These are phyloP conservation scores for Metrosideros polymorpha DNA, from an alignment of 441 rosid genomes.

Conservation along the genomic window DNA sequence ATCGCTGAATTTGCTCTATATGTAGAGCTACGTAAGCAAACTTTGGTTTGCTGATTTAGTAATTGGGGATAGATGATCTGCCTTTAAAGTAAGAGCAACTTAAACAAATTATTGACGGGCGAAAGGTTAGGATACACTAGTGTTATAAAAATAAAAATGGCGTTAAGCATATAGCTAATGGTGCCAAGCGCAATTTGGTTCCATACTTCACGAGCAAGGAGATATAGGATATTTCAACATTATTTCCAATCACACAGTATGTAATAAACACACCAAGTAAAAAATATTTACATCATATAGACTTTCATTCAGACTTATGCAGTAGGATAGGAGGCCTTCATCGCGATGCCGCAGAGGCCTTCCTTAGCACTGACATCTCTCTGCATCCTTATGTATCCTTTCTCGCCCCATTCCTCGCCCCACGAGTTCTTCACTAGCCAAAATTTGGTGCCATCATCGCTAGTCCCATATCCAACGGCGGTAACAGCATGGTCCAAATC, in stretches of 20 bases:
- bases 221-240: too few species aligned
- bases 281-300: too few species aligned
- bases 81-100: too few species aligned
- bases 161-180: too few species aligned
- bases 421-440: not conserved
- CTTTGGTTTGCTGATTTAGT: not conserved
- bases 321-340: not conserved
- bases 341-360: not conserved
- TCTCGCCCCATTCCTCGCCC: not conserved
- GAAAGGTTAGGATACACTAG: too few species aligned
- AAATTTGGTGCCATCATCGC: not conserved
- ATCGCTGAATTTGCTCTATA: too few species aligned
- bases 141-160: too few species aligned
- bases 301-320: not conserved
- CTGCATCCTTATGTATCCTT: not conserved
- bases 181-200: too few species aligned
- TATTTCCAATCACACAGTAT: not conserved
- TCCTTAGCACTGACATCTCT: not conserved
- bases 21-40: not conserved
- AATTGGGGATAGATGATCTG: too few species aligned
- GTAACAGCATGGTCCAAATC: not conserved
- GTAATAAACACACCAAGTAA: too few species aligned
- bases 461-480: not conserved
- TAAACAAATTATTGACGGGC: too few species aligned
- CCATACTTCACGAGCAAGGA: not conserved